These are phyloP conservation scores for Suillus plorans DNA, from an alignment of 768 basidiomycete species.

Conservation along the genomic window DNA sequence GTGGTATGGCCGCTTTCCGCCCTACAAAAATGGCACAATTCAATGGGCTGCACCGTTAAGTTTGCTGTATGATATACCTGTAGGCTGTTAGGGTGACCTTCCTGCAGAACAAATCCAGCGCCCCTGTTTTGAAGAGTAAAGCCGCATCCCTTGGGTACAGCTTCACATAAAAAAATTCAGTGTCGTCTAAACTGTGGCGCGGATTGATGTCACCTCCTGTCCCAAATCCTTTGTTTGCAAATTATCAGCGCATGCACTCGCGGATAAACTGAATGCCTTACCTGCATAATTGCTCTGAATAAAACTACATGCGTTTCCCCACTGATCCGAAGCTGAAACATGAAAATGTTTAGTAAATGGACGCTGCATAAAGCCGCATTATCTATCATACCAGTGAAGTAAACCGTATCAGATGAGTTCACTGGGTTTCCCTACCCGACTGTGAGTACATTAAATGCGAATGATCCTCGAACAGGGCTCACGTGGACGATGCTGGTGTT, in stretches of 20 bases:
- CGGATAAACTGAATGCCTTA: conserved; percentile 27
- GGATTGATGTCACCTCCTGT: conserved; percentile 59
- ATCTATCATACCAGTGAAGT: conserved; percentile 70
- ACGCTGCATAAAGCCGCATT: background rate
- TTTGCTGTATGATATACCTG: conserved; percentile 42
- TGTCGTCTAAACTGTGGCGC: no score
- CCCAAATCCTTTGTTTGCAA: conserved; percentile 68
- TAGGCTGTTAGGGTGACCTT: conserved; percentile 84
- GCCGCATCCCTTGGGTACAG: conserved; percentile 91
- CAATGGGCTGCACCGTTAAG: background rate
- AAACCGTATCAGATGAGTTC: conserved; percentile 90
- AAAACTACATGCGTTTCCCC: conserved; percentile 88
- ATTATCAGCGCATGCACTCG: conserved; percentile 1
- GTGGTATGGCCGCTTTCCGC: conserved; percentile 86
- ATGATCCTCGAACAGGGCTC: conserved; percentile 19
- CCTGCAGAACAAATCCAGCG: conserved; percentile 73
- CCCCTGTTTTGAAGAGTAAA: conserved; percentile 98
- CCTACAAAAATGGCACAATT: conserved; percentile 36
- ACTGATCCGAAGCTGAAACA: conserved; percentile 73
- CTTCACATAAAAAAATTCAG: conserved; percentile 34
- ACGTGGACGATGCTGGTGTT: conserved; percentile 70
- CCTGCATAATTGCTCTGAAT: conserved; percentile 90
- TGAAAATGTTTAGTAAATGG: conserved; percentile 3
- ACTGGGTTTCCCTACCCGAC: conserved; percentile 70
- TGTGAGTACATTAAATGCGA: conserved; percentile 10